Conservation (phyloP, 208 protist genomes). For the Sergeia podlipaevii region DNA sequence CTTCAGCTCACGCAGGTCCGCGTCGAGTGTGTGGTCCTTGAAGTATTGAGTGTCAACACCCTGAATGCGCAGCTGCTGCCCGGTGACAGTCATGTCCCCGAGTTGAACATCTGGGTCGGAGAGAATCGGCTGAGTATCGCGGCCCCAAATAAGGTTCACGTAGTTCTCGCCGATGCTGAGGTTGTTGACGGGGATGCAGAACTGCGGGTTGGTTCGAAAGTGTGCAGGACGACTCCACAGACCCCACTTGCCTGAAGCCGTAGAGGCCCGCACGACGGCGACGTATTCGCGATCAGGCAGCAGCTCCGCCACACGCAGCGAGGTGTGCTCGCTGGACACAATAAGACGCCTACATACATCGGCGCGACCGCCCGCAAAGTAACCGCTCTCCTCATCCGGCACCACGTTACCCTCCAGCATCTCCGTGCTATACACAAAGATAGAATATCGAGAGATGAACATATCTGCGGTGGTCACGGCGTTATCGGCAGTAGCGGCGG, state of each 20-base stretch:
- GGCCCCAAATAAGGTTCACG: conserved; percentile 80
- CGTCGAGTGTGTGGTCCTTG: conserved; percentile 78
- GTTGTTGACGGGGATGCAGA: conserved; percentile 80
- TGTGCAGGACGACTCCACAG: conserved; percentile 82
- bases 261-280: conserved; percentile 82
- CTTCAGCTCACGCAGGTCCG: conserved; percentile 83
- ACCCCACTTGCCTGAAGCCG: conserved; percentile 78
- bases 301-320: conserved; percentile 66
- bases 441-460: conserved; percentile 76
- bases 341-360: conserved; percentile 51
- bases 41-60: conserved; percentile 74
- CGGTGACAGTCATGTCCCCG: conserved; percentile 79
- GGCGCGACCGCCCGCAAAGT: conserved; percentile 65
- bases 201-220: conserved; percentile 88
- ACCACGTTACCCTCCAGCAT: conserved; percentile 23
- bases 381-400: conserved; percentile 61
- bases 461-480: conserved; percentile 37
- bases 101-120: conserved; percentile 47
- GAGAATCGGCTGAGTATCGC: conserved; percentile 33
- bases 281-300: conserved; percentile 86
- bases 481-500: not conserved
- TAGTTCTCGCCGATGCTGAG: conserved; percentile 93
- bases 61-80: conserved; percentile 88
- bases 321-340: conserved; percentile 81
- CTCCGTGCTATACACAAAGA: conserved; percentile 74